Base-by-base conservation (phyloP, 2,329 filamentous ascomycete genomes). In the Fusarium proliferatum region DNA sequence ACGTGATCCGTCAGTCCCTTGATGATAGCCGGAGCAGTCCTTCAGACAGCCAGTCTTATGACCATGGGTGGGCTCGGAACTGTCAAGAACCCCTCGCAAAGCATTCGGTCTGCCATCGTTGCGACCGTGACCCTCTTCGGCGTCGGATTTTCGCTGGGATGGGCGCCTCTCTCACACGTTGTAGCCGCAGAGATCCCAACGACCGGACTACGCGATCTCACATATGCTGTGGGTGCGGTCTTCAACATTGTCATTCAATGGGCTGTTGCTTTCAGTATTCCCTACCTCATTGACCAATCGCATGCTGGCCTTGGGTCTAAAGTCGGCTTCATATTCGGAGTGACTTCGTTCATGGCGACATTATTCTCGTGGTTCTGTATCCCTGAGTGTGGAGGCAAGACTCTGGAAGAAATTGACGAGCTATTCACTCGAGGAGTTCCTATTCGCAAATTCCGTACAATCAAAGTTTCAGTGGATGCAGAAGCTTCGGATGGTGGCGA, bases 51-150 rank as follows among this genome's bases (percentile, higher is more conserved):
- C 9, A 74, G 74, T 9, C 72, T 83, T 5, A 75, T 83, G 23
- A 78, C 79, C 11, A 83, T 84, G 81, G 83, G 80, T 30, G 81
- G 78, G 4, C 73, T 84, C 15, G 82, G 82, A 19, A 79, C 79
- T 19, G 41, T 69, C 2, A 46, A 49, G 15, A 60, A 72, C 13
- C 62, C 76, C 3, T 73, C 69, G 2, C 57, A 69, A 15, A 28
- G 45, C 43, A 62, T 73, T 43, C 79, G 77, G 23, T 67, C 72
- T 13, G 78, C 74, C 15, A 80, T 84, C 28, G 76, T 83, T 15
- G 79, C 80, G 28, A 80, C 80, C 72, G 71, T 80, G 45, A 77
- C 75, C 23, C 41, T 84, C 10, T 82, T 79, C 41, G 69, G 59
- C 30, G 66, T 80, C 42, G 79, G 79, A 23, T 82, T 80, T 66